Conservation (phyloP, 2,329 filamentous ascomycete genomes). For the Magnaporthiopsis rhizophila region DNA sequence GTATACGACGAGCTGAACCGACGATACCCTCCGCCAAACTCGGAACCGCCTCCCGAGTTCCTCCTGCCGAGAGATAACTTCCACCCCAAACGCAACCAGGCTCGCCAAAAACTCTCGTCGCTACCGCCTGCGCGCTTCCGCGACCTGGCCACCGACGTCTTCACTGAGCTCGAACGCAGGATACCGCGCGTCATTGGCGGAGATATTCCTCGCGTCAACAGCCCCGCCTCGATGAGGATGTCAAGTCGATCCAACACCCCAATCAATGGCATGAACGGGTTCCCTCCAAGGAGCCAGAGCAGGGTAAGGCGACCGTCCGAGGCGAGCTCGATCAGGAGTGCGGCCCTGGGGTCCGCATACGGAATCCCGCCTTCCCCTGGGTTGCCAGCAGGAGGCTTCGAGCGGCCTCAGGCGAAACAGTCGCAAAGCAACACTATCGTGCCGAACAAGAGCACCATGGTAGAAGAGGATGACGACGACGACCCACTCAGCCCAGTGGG, state of each 20-base stretch:
- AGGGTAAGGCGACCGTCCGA: constrained; percentile 52
- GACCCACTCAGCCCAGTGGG: constrained; percentile 24
- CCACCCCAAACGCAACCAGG: constrained; percentile 95
- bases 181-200: constrained; percentile 71
- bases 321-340: constrained; percentile 48
- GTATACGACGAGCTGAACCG: constrained; percentile 92
- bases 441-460: constrained; percentile 94
- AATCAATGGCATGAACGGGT: constrained; percentile 43
- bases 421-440: constrained; percentile 95
- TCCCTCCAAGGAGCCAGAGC: constrained; percentile 42
- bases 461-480: constrained; percentile 83
- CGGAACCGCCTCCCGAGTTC: constrained; percentile 53
- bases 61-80: constrained; percentile 82
- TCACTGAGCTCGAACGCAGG: constrained; percentile 84
- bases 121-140: constrained; percentile 80
- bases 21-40: constrained; percentile 47
- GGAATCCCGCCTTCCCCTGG: constrained; percentile 51
- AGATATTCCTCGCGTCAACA: constrained; percentile 61
- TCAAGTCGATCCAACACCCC: constrained; percentile 56
- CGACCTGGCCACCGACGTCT: constrained; percentile 91
- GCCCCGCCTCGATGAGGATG: constrained; percentile 58
- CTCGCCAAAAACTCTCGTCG: constrained; percentile 88
- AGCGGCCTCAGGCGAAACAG: constrained; percentile 75
- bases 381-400: constrained; percentile 54
- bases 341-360: constrained; percentile 8